Conservation (phyloP, 495 filamentous ascomycete genomes). For the Haplographium delicatum region DNA sequence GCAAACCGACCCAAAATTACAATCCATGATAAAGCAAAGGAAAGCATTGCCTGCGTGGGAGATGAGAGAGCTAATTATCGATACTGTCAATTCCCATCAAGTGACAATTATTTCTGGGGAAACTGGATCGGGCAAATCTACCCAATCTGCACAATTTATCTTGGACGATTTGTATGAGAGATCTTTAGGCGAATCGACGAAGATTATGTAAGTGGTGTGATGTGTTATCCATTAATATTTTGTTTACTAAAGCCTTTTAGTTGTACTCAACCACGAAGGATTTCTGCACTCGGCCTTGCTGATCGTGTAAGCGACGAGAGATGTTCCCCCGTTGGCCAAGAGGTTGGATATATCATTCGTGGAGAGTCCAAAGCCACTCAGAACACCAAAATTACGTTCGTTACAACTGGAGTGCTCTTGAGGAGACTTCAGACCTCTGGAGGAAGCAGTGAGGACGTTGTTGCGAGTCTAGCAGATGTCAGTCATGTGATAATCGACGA, state of each 20-base stretch:
- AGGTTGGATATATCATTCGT: slow-evolving; percentile 92
- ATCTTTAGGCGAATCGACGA: slow-evolving; percentile 69
- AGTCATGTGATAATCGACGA: slow-evolving; percentile 96
- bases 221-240: neutral
- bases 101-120: slow-evolving; percentile 96
- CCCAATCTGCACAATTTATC: slow-evolving; percentile 93
- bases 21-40: slow-evolving; percentile 64
- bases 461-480: slow-evolving; percentile 76
- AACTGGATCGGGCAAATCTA: slow-evolving; percentile 95
- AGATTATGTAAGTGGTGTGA: slow-evolving; percentile 54
- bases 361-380: slow-evolving; percentile 68
- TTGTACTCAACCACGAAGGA: slow-evolving; percentile 91
- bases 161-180: slow-evolving; percentile 83
- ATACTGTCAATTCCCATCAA: slow-evolving; percentile 66
- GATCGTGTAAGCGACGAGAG: slow-evolving; percentile 93
- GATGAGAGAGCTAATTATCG: slow-evolving; percentile 67
- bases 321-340: slow-evolving; percentile 72
- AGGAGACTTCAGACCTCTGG: slow-evolving; percentile 83
- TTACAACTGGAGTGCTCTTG: slow-evolving; percentile 94
- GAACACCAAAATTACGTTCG: slow-evolving; percentile 85
- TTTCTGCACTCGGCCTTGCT: slow-evolving; percentile 88
- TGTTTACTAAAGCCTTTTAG: slow-evolving; percentile 9
- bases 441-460: slow-evolving; percentile 67
- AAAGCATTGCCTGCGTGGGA: slow-evolving; percentile 83
- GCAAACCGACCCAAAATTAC: slow-evolving; percentile 50